Base-by-base conservation (phyloP, 2,329 filamentous ascomycete species). In the Neopestalotiopsis rosae region DNA sequence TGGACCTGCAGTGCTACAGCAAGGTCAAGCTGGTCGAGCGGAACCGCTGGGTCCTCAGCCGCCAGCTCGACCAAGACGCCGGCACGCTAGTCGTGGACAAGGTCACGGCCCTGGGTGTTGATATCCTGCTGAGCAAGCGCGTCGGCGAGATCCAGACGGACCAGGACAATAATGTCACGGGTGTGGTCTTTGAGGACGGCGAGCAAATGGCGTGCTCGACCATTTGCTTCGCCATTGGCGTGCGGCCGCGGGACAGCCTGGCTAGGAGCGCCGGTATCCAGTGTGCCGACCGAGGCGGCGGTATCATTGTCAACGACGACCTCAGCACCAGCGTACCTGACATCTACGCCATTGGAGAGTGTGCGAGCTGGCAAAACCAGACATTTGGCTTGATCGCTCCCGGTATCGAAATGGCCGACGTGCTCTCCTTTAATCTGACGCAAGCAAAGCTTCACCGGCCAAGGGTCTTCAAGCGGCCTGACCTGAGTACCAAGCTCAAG, bases 401-500 rank as follows among this genome's bases (percentile, higher is more conserved):
- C 0, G 94, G 94, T 20, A 88, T 97, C 45, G 95, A 97, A 80
- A 97, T 97, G 93, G 95, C 95, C 0, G 94, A 97, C 73, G 91
- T 97, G 1, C 88, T 97, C 3, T 90, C 94, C 12, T 97, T 96
- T 84, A 97, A 97, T 79, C 88, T 98, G 69, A 97, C 94, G 3
- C 91, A 95, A 77, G 92, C 93, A 40, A 91, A 92, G 76, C 86
- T 89, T 2, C 92, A 95, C 77, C 80, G 88, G 6, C 88, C 89
- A 1, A 86, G 92, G 40, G 84, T 84, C 38, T 97, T 97, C 84
- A 94, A 93, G 79, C 84, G 91, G 4, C 95, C 94, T 0, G 94
- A 97, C 78, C 84, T 97, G 56, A 97, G 94, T 84, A 97, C 94
- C 0, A 97, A 97, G 78, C 83, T 97, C 38, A 97, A 97, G 84